A percentile compares a stretch with the other conserved stretches of the same genome.
phyloP scores from a whole-genome alignment of 352 stramenopile species.

The Phytophthora kernoviae region DNA sequence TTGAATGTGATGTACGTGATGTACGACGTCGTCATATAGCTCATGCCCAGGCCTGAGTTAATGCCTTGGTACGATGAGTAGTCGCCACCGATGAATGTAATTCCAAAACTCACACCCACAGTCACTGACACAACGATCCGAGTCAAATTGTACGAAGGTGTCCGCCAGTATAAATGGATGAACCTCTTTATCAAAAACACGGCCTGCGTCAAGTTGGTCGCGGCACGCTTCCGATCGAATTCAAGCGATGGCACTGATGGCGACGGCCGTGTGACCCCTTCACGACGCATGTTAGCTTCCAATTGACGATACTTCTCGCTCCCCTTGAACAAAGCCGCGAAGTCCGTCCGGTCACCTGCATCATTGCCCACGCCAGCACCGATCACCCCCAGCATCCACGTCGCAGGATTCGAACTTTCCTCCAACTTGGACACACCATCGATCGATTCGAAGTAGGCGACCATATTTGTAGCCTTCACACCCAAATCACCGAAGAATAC shows the following conservation, averaged over 20 bases:
- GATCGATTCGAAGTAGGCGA: constrained; percentile 64
- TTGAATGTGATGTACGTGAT: constrained; percentile 65
- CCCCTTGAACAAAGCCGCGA: constrained; percentile 12
- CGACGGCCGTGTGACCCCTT: constrained; percentile 6
- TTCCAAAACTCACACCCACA: constrained; percentile 5
- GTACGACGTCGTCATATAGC: constrained; percentile 76
- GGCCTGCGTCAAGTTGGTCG: constrained; percentile 10
- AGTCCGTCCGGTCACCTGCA: constrained; percentile 6
- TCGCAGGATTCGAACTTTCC: constrained; percentile 78
- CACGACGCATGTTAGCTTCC: neutral
- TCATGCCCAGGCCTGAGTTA: constrained; percentile 51
- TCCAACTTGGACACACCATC: constrained; percentile 41
- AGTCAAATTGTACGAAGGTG: constrained; percentile 73
- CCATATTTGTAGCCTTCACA: constrained; percentile 32
- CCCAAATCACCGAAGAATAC: constrained; percentile 65
- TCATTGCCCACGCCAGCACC: constrained; percentile 47
- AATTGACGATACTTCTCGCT: constrained; percentile 9
- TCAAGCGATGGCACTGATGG: constrained; percentile 1
- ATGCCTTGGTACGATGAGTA: constrained; percentile 22
- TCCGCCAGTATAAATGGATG: constrained; percentile 75
- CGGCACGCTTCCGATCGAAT: constrained; percentile 20
- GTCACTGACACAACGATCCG: constrained; percentile 32
- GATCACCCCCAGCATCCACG: constrained; percentile 84
- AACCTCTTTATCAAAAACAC: constrained; percentile 44
- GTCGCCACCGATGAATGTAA: constrained; percentile 16